A percentile compares a stretch with the other conserved stretches of the same genome.
Evolutionary conservation across 371 early-diverging fungal genomes (phyloP).

Genomic region (Entomophthora muscae): DNA sequence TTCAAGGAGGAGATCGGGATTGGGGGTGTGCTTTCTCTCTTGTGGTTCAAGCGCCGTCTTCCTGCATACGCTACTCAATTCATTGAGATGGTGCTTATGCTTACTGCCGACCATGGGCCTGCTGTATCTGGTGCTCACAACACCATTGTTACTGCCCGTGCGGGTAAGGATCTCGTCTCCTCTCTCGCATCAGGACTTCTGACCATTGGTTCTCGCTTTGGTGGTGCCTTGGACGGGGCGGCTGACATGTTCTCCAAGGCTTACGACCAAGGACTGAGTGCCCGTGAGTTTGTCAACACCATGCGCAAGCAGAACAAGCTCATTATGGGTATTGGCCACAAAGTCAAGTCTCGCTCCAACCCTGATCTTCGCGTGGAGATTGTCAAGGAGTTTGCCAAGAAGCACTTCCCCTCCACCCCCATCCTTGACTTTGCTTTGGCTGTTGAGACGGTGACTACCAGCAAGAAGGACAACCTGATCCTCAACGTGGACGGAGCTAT

Average conservation of each 20-base stretch:
- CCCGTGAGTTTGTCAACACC: slow-evolving; percentile 76
- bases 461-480: slow-evolving; percentile 95
- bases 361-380: slow-evolving; percentile 92
- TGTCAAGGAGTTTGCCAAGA: slow-evolving; percentile 80
- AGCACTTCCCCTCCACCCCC: slow-evolving; percentile 74
- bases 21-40: slow-evolving; percentile 85
- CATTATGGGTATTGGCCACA: slow-evolving; percentile 95
- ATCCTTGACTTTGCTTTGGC: slow-evolving; percentile 83
- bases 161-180: slow-evolving; percentile 92
- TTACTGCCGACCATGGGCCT: slow-evolving; percentile 97
- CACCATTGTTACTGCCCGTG: slow-evolving; percentile 96
- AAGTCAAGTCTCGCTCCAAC: slow-evolving; percentile 96
- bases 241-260: slow-evolving; percentile 75
- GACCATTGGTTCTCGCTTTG: slow-evolving; percentile 90
- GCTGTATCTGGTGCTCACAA: slow-evolving; percentile 90
- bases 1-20: slow-evolving; percentile 95
- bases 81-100: slow-evolving; percentile 97
- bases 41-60: slow-evolving; percentile 96
- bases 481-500: slow-evolving; percentile 95
- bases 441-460: slow-evolving; percentile 88
- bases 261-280: slow-evolving; percentile 74
- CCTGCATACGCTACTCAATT: slow-evolving; percentile 90
- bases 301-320: slow-evolving; percentile 80
- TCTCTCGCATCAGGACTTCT: slow-evolving; percentile 85
- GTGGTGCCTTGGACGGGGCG: slow-evolving; percentile 94